A percentile compares a stretch with the other conserved stretches of the same genome.
These are phyloP conservation scores for Cicer bijugum DNA, from an alignment of 306 rosid genomes.

Conservation along the genomic window DNA sequence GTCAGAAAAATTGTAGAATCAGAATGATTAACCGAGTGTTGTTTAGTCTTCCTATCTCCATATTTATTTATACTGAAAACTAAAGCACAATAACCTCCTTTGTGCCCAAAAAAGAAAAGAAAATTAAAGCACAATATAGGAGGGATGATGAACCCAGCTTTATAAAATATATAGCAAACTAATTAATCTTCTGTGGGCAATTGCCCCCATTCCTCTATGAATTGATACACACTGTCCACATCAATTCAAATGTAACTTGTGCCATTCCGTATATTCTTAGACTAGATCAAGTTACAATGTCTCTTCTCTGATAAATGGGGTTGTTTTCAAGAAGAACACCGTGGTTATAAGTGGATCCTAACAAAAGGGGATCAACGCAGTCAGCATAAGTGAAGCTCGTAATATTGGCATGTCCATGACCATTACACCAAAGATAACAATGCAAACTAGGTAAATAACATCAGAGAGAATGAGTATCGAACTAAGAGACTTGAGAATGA, in stretches of 20 bases:
- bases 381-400: background rate
- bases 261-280: background rate
- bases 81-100: background rate
- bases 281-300: constrained; percentile 16
- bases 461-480: constrained; percentile 13
- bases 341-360: background rate
- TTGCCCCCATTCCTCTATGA: background rate
- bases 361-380: background rate
- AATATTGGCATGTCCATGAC: background rate
- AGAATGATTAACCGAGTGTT: background rate
- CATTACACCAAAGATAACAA: background rate
- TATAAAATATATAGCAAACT: background rate
- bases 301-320: background rate
- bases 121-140: constrained; percentile 7
- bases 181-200: background rate
- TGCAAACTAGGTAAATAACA: constrained; percentile 12
- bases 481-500: background rate
- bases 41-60: constrained; percentile 13
- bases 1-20: constrained; percentile 15
- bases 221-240: background rate
- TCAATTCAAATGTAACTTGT: background rate
- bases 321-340: constrained; percentile 1
- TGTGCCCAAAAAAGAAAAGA: background rate
- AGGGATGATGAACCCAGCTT: background rate
- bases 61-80: constrained; percentile 9